Base-by-base conservation (phyloP, 192 early-diverging fungal genomes). In the Obelidium mucronatum region DNA sequence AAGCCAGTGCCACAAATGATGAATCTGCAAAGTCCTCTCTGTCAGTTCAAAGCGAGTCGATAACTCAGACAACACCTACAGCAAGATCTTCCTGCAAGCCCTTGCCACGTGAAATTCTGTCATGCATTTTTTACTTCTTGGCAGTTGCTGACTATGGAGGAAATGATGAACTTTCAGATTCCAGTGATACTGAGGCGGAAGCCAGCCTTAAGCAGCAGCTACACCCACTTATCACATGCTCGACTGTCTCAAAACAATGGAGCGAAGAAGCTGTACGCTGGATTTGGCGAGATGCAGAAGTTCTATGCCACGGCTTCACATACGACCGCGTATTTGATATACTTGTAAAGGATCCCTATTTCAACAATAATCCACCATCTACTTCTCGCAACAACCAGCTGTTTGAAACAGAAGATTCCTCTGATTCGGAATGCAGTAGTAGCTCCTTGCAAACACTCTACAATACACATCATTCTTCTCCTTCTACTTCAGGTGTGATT, bases 221-320 rank as follows among this genome's bases (percentile, higher is more conserved):
- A 1, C 64, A 42, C 11, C 17, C 64, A 24, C 64, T 66, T 2
- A 19, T 66, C 40, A 31, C 17, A n/a, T 35, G 36, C 40, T 17
- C 67, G 40, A 22, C n/a, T 33, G 40, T 70, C 24, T 70, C 67
- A 8, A 22, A 36, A 0, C n/a, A 30, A 26, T 70, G 67, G 67
- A 54, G 67, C 15, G 44, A 70, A 54, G 67, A 70, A 53, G 40
- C 67, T n/a, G 51, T 70, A 19, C 67, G 67, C 40, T 53, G 40
- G 44, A 48, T 70, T 24, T 70, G 67, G 67, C 67, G 51, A 24
- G 51, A 70, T 54, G 15, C n/a, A 19, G 51, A 53, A 8, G 34
- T 70, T 26, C 48, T 70, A 2, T 70, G 67, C 48, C 67, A 70
- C 3, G 67, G 67, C 1, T 70, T 70, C 5, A 24, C 8, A 30